Percentiles rank a stretch among this genome's conserved stretches.
Evolutionary conservation across 2,329 filamentous ascomycete genomes (phyloP).

Genomic region (Stagonosporopsis rhizophila): DNA sequence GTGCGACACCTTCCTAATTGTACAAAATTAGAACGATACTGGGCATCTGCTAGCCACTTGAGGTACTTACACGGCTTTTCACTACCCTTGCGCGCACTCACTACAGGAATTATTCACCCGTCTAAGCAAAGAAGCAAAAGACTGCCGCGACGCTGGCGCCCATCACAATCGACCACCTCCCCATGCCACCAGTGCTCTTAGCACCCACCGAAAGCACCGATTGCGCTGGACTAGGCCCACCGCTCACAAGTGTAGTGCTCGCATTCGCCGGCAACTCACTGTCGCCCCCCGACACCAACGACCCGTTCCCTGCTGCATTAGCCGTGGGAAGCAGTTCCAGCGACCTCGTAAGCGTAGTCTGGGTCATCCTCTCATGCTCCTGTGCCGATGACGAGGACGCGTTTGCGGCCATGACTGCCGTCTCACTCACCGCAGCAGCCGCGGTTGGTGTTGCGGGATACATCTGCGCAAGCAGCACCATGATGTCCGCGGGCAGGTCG

Average conservation of each 20-base stretch:
- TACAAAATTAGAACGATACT: no score
- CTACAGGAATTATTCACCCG: not conserved
- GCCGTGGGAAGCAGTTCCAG: not conserved
- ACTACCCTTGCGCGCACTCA: no score
- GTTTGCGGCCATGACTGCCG: not conserved
- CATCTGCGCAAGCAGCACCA: slow-evolving; percentile 16
- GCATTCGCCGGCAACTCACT: not conserved
- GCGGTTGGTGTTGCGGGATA: slow-evolving; percentile 9
- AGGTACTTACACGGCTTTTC: no score
- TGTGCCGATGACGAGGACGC: not conserved
- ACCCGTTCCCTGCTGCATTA: not conserved
- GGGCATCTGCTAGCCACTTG: no score
- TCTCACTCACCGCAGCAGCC: not conserved
- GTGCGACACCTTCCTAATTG: not conserved
- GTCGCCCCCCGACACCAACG: not conserved
- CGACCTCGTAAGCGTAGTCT: slow-evolving; percentile 1
- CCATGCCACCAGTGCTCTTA: slow-evolving; percentile 4
- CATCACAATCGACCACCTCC: not conserved
- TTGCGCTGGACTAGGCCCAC: not conserved
- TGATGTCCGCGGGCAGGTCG: slow-evolving; percentile 15
- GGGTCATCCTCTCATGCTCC: not conserved
- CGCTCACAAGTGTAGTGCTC: not conserved
- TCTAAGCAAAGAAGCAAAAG: slow-evolving; percentile 10
- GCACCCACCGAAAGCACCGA: slow-evolving; percentile 2
- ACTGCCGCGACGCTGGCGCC: slow-evolving; percentile 1